Base-by-base conservation (phyloP, 2,329 filamentous ascomycete genomes). In the Fusarium floridanum region DNA sequence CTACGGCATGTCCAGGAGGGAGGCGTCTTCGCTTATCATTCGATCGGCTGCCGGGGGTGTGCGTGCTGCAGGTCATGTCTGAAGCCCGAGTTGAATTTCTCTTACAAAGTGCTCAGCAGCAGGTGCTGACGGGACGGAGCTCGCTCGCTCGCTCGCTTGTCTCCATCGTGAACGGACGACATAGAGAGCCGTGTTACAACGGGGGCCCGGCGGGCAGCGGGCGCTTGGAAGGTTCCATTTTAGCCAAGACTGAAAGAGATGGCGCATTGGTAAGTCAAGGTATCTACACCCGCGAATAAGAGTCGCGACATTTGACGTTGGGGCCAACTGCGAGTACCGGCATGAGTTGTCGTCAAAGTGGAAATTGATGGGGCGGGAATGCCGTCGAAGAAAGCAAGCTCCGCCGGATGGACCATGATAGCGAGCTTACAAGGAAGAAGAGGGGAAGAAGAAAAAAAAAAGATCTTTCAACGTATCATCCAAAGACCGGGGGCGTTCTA, bases 341-440 rank as follows among this genome's bases (percentile, higher is more conserved):
- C 73, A 75, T 75, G 45, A 75, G 64, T 68, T 68, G 61, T 75
- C 56, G 60, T 66, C 67, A 76, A 64, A 67, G 67, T 73, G 74
- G 76, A 66, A 71, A 75, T 75, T 66, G 73, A 73, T 72, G 69
- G 69, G 75, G 73, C 61, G 75, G 65, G 61, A 66, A 57, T 69
- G 66, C 62, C 69, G 62, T 69, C 29, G 24, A 62, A 43, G 48
- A 34, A 53, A 70, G 69, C 72, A 69, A 70, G 69, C 68, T 64
- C 68, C 36, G 68, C 57, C 68, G 65, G 72, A 75, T 43, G 45
- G 57, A 39, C 32, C 63, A 64, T 67, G 50, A 36, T 32, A 27
- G 61, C 43, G 12, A 32, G 29, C 57, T 41, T 39, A 29, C 55
- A 64, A 67, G 55, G 55, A 60, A 62, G 59, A 67, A 63, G 56